Percentiles rank a stretch among this genome's conserved stretches.
phyloP scores from a whole-genome alignment of 331 rosid genomes.

The Erythrophleum ivorense region DNA sequence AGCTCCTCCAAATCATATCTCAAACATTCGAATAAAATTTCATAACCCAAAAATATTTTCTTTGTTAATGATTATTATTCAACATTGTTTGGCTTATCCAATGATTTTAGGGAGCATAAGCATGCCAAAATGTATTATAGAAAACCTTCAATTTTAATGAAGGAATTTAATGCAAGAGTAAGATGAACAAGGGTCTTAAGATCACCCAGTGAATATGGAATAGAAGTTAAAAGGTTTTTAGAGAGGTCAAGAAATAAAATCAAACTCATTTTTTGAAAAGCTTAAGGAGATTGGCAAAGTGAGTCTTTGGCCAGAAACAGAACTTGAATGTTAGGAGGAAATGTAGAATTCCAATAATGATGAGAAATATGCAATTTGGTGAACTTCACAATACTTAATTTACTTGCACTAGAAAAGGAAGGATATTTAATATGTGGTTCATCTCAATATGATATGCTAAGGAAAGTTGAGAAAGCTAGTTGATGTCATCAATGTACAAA shows the following conservation, averaged over 20 bases:
- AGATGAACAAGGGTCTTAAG: no score
- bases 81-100: no score
- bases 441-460: conserved; percentile 14
- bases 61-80: no score
- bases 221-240: background rate
- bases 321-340: background rate
- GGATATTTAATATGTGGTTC: background rate
- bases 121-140: no score
- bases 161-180: no score
- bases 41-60: no score
- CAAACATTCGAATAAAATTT: no score
- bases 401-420: conserved; percentile 32
- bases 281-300: background rate
- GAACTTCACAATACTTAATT: no score
- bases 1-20: no score
- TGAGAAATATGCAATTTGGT: background rate
- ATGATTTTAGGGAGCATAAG: no score
- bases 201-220: background rate
- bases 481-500: background rate
- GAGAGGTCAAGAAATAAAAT: background rate
- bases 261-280: background rate
- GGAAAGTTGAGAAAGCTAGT: conserved; percentile 31
- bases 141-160: no score
- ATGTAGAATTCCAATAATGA: background rate
- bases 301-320: background rate